Base-by-base conservation (phyloP, 1,139 yeast genomes). In the Lodderomyces beijingensis region DNA sequence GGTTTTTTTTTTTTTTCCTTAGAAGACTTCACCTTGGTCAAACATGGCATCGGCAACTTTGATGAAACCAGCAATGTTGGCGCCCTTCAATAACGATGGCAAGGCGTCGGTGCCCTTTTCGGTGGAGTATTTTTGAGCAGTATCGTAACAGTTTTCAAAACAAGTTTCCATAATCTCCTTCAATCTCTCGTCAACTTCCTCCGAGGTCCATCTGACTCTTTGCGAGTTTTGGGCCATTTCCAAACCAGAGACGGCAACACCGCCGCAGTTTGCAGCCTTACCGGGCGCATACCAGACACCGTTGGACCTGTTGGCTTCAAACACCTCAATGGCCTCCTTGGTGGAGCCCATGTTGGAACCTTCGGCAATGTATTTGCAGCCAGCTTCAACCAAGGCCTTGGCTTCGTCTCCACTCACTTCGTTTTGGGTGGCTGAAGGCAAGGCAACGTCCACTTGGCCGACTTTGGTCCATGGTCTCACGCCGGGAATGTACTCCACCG, bases 291-390 rank as follows among this genome's bases (percentile, higher is more conserved):
- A 89, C 97, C 97, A 91, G 63, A 88, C 86, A 36, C 41, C 44
- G 47, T 82, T 74, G 50, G 75, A 61, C 74, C 96, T 84, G 65
- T 77, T 79, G 53, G 83, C 83, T 77, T 91, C 98, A 50, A 89
- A 89, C 42, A 85, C 88, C 47, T 82, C 88, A 51, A 91, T 87
- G 50, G 98, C 98, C 64, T 89, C 97, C 66, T 83, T 83, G 51
- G 96, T 89, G 50, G 95, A 89, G 59, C 98, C 97, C 98, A 91
- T 91, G 73, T 91, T 91, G 57, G 97, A 91, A 60, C 98, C 98
- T 76, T 91, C 98, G 52, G 98, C 97, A 57, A 91, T 79, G 72
- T 65, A 89, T 70, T 83, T 84, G 66, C 84, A 80, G 55, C 97
- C 97, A 48, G 91, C 83, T 50, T 84, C 89, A 48, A 89, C 80